phyloP scores from a whole-genome alignment of 805 yeast species.

The Starmerella etchellsii region DNA sequence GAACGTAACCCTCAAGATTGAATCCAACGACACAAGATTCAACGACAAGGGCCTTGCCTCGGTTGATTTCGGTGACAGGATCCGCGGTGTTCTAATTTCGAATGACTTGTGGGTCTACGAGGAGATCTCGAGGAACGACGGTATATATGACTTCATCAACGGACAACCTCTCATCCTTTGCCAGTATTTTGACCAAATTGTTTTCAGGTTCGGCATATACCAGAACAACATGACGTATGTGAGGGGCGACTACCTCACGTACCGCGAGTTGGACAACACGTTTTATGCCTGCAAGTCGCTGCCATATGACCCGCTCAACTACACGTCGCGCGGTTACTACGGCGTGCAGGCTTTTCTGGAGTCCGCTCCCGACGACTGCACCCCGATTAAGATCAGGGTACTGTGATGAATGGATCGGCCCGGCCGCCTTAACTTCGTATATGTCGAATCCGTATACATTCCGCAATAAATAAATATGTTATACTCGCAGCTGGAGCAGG shows the following conservation, averaged over 20 bases:
- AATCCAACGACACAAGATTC: constrained; percentile 3
- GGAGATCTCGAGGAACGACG: background rate
- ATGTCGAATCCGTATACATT: no score
- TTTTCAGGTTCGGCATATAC: constrained; percentile 1
- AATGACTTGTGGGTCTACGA: background rate
- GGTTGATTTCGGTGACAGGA: constrained; percentile 15
- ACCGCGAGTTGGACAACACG: constrained; percentile 6
- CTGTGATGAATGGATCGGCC: no score
- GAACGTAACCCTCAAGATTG: constrained; percentile 4
- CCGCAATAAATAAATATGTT: no score
- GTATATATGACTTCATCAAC: background rate
- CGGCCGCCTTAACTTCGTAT: no score
- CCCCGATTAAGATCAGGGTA: constrained; percentile 11
- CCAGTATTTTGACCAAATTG: background rate
- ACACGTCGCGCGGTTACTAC: background rate
- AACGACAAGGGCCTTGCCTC: constrained; percentile 2
- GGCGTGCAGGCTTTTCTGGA: constrained; percentile 2
- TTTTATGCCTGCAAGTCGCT: constrained; percentile 13
- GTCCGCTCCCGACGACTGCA: constrained; percentile 5
- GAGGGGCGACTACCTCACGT: constrained; percentile 5
- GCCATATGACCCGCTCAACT: constrained; percentile 11
- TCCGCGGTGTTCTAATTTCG: constrained; percentile 8
- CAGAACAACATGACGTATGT: background rate
- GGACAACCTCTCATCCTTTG: background rate
- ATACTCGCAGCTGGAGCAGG: constrained; percentile 40